Conservation (phyloP, 2,329 filamentous ascomycete genomes). For the Ascochyta pisi region DNA sequence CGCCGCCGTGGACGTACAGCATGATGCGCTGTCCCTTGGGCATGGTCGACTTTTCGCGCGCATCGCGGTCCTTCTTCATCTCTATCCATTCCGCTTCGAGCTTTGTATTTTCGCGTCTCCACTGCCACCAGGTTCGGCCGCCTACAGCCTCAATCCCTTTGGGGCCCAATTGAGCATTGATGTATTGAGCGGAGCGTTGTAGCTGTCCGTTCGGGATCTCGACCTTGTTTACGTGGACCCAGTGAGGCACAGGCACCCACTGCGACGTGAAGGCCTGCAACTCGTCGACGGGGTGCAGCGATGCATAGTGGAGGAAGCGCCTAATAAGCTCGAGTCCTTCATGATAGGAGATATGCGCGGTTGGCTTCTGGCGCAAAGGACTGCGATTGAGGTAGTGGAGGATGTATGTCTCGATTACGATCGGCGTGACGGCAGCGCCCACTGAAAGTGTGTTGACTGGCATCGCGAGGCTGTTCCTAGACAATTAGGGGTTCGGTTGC, state of each 20-base stretch:
- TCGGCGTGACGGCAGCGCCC: constrained; percentile 83
- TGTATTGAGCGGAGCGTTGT: constrained; percentile 66
- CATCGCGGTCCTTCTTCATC: constrained; percentile 82
- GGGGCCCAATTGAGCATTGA: constrained; percentile 77
- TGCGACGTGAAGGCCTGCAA: constrained; percentile 89
- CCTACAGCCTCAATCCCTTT: constrained; percentile 78
- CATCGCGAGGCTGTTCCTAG: constrained; percentile 51
- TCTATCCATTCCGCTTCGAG: constrained; percentile 94
- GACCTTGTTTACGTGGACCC: constrained; percentile 79
- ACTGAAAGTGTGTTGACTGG: constrained; percentile 81
- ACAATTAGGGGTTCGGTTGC: constrained; percentile 10
- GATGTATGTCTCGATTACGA: constrained; percentile 83
- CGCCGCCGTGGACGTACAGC: constrained; percentile 92
- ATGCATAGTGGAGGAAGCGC: constrained; percentile 82
- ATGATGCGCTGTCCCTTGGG: constrained; percentile 74
- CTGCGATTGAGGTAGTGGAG: constrained; percentile 89
- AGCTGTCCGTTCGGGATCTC: constrained; percentile 70
- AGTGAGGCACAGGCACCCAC: constrained; percentile 87
- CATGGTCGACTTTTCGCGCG: constrained; percentile 68
- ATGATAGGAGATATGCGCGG: constrained; percentile 90
- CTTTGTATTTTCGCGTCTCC: constrained; percentile 69
- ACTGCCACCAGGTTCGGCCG: constrained; percentile 79
- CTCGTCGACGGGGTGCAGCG: constrained; percentile 90
- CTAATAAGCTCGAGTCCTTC: constrained; percentile 88
- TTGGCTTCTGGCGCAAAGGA: constrained; percentile 77